These are phyloP conservation scores for Brasenia schreberi DNA, from an alignment of 164 flowering plant species.

Conservation along the genomic window DNA sequence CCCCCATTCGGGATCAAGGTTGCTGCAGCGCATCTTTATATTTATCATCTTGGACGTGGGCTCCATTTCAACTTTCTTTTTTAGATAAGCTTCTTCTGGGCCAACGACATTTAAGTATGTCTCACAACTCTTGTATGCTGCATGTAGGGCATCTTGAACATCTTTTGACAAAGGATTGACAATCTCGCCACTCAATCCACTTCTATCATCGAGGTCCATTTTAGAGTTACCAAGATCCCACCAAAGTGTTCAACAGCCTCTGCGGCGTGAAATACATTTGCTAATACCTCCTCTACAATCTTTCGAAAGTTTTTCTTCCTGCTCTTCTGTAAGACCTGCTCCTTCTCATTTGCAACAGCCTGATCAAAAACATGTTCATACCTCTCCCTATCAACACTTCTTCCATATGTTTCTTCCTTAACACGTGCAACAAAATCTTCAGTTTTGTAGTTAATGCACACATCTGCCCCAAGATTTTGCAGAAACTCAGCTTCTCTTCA, in stretches of 20 bases:
- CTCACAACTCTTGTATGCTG: conserved; percentile 43
- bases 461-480: conserved; percentile 92
- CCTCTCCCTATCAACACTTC: conserved; percentile 22
- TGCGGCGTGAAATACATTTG: conserved; percentile 71
- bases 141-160: conserved; percentile 32
- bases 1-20: conserved; percentile 84
- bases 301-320: too few relatives aligned
- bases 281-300: conserved; percentile 31
- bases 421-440: conserved; percentile 88
- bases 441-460: conserved; percentile 88
- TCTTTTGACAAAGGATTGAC: conserved; percentile 56
- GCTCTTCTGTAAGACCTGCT: too few relatives aligned
- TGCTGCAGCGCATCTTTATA: conserved; percentile 82
- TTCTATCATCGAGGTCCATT: conserved; percentile 77
- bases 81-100: conserved; percentile 58
- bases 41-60: conserved; percentile 78
- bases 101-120: conserved; percentile 75
- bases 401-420: conserved; percentile 86
- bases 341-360: too few relatives aligned
- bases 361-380: too few relatives aligned
- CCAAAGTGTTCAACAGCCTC: conserved; percentile 77
- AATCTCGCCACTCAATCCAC: conserved; percentile 84
- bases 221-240: conserved; percentile 50
- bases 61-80: conserved; percentile 84
- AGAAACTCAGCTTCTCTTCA: conserved; percentile 60